Base-by-base conservation (phyloP, 345 rosid genomes). In the Anastatica hierochuntica region DNA sequence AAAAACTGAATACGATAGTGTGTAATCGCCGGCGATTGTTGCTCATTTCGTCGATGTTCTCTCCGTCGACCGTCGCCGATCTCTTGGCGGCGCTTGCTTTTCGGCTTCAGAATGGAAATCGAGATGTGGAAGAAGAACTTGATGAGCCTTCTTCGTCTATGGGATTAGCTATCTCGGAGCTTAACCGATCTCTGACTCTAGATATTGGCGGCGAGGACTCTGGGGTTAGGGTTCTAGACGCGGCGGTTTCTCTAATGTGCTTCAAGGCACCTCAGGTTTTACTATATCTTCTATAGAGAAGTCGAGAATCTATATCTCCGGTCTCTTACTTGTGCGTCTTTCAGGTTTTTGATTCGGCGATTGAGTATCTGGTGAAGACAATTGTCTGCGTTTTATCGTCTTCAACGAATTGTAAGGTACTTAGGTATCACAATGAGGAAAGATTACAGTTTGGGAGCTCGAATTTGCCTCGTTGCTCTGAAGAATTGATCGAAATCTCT, bases 251-350 rank as follows among this genome's bases (percentile, higher is more conserved):
- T 15, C 72, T 79, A 52, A 70, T 82, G 83, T 74, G 88, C 79
- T 80, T 84, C 77, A 76, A 64, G 43, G 76, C 86, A 10, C 77
- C 88, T 35, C 76, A 79, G 83, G 97, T 82, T 29, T 3, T n/a
- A 33, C 55, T 43, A 18, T 6, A 11, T 40, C 0, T 9, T 29
- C 14, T 27, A 10, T 3, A 29, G 10, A 53, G 3, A 29, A n/a
- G 31, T 29, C 2, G 35, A 16, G 24, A 43, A 17, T 42, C 19
- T 44, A 17, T 24, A 29, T 17, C 4, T 30, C 19, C 20, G 14
- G 35, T 33, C 33, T 35, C 41, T 44, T 14, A 44, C 49, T 38
- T 14, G 21, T 49, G 48, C n/a, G 12, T 35, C 14, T 4, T n/a
- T 24, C 31, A 84, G 95, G 95, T 85, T 55, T 79, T 80, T 43